A percentile compares a stretch with the other conserved stretches of the same genome.
Conservation (phyloP, 176 grass and related monocot genomes). For the Rhipidocladum racemiflorum region DNA sequence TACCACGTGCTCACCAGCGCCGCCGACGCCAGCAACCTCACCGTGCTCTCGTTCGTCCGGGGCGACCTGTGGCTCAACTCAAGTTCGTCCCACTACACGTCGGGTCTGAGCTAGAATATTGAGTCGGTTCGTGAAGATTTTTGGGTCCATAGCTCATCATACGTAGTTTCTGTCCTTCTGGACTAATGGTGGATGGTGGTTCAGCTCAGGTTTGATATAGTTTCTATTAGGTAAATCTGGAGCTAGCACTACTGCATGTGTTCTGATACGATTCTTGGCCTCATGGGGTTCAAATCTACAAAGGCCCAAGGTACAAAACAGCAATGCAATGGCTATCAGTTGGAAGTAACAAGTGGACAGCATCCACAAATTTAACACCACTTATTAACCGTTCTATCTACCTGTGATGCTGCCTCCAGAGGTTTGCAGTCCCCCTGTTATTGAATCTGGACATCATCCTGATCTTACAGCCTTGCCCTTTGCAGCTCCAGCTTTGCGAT, state of each 20-base stretch:
- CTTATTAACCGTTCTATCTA: slow-evolving; percentile 17
- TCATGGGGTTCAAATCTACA: neutral
- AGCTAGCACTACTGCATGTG: neutral
- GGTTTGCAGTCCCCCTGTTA: neutral
- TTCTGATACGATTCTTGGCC: neutral
- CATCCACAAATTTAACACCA: neutral
- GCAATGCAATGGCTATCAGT: neutral
- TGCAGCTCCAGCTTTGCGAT: slow-evolving; percentile 82
- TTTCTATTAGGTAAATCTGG: neutral
- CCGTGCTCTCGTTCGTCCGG: slow-evolving; percentile 63
- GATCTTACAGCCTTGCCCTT: slow-evolving; percentile 51
- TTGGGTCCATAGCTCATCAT: neutral
- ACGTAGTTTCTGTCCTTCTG: neutral
- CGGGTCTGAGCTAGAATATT: slow-evolving; percentile 45
- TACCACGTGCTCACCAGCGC: slow-evolving; percentile 59
- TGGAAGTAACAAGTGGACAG: neutral
- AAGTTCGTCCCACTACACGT: slow-evolving; percentile 46
- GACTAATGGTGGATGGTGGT: neutral
- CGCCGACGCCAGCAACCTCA: slow-evolving; percentile 72
- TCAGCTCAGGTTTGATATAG: neutral
- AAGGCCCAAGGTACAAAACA: slow-evolving; percentile 24
- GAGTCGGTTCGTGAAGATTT: neutral
- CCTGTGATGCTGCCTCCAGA: neutral
- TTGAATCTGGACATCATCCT: neutral
- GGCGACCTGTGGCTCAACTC: slow-evolving; percentile 71